phyloP scores from a whole-genome alignment of 805 yeast species.

The Torulaspora quercuum region DNA sequence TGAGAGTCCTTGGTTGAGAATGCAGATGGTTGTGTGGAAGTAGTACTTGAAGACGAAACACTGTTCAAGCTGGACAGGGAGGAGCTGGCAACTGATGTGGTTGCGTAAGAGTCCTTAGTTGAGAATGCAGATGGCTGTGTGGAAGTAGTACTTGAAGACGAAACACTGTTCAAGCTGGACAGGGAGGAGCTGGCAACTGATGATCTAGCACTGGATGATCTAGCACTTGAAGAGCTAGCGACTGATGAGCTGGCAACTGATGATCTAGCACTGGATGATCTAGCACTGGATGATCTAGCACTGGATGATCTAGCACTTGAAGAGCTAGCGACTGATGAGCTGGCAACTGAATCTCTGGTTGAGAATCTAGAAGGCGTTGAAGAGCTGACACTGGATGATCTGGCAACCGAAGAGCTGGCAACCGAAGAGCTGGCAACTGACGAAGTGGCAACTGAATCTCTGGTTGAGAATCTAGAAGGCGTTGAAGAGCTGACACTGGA shows the following conservation, averaged over 20 bases:
- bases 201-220: too few species aligned
- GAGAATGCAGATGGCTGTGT: neutral
- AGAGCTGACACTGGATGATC: conserved; percentile 6
- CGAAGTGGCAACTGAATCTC: conserved; percentile 5
- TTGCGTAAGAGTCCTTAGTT: neutral
- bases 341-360: neutral
- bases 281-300: neutral
- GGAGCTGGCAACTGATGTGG: too few species aligned
- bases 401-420: conserved; percentile 4
- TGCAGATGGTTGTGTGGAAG: too few species aligned
- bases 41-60: too few species aligned
- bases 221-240: neutral
- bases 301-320: too few species aligned
- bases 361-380: neutral
- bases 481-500: too few species aligned
- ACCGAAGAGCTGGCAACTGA: too few species aligned
- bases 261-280: neutral
- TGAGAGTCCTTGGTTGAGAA: conserved; percentile 1
- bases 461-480: conserved; percentile 2
- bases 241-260: neutral
- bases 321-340: too few species aligned
- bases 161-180: neutral
- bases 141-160: neutral
- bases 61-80: too few species aligned
- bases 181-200: too few species aligned